Percentiles rank a stretch among this genome's conserved stretches.
Evolutionary conservation across 139 green algal species (phyloP).

Genomic region (Choricystis sp.): DNA sequence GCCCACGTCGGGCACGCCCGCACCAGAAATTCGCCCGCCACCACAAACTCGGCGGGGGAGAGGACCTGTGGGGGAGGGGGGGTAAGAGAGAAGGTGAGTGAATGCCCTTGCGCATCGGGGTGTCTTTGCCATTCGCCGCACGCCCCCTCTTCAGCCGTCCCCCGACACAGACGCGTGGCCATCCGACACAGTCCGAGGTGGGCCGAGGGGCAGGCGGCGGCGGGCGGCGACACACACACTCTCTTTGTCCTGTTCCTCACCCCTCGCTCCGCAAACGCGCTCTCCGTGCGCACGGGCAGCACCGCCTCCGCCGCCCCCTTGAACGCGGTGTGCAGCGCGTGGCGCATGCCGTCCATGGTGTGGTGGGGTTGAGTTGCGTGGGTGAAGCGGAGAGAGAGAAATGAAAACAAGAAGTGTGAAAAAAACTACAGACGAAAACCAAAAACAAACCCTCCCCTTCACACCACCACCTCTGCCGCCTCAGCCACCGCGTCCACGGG

Average conservation of each 20-base stretch:
- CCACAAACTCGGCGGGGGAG: slow-evolving; percentile 72
- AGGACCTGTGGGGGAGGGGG: slow-evolving; percentile 40
- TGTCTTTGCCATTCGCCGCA: too few species aligned
- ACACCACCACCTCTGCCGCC: too few species aligned
- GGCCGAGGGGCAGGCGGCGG: not conserved
- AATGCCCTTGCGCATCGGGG: too few species aligned
- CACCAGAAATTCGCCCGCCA: slow-evolving; percentile 65
- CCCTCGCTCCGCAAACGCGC: slow-evolving; percentile 29
- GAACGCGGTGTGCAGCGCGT: slow-evolving; percentile 20
- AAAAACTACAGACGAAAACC: too few species aligned
- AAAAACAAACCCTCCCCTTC: not conserved
- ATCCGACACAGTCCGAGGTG: not conserved
- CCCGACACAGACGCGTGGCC: not conserved
- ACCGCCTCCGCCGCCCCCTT: slow-evolving; percentile 26
- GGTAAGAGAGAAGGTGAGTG: not conserved
- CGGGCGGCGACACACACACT: not conserved
- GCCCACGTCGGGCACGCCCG: slow-evolving; percentile 66
- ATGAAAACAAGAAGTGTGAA: too few species aligned
- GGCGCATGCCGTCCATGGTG: slow-evolving; percentile 5
- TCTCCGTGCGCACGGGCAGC: slow-evolving; percentile 12
- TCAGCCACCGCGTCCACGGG: not conserved
- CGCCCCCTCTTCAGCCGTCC: too few species aligned
- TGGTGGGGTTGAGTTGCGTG: too few species aligned
- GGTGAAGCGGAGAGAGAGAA: too few species aligned
- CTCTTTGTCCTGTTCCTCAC: slow-evolving; percentile 6